Evolutionary conservation across 2,329 filamentous ascomycete genomes (phyloP).

Genomic region (Phialophora verrucosa): DNA sequence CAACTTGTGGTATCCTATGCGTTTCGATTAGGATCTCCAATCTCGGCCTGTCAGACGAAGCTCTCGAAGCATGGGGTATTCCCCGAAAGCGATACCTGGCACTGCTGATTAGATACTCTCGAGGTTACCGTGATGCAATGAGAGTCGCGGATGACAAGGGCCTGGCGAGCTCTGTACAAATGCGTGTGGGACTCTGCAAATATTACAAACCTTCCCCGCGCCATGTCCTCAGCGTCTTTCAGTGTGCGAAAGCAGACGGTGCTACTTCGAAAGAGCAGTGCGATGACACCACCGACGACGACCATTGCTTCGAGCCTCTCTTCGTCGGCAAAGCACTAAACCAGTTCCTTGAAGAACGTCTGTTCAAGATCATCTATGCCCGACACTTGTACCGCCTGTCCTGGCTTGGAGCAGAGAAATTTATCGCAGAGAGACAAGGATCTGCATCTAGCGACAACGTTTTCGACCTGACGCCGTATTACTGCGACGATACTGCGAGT

Average conservation of each 20-base stretch:
- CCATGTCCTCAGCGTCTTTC: slow-evolving; percentile 62
- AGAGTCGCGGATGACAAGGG: slow-evolving; percentile 51
- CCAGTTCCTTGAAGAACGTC: slow-evolving; percentile 68
- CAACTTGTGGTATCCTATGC: slow-evolving; percentile 60
- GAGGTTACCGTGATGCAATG: slow-evolving; percentile 67
- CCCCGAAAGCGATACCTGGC: slow-evolving; percentile 71
- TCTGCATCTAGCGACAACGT: slow-evolving; percentile 7
- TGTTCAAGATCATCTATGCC: slow-evolving; percentile 67
- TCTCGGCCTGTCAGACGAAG: slow-evolving; percentile 74
- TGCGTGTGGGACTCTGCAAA: slow-evolving; percentile 73
- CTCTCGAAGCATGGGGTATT: slow-evolving; percentile 78
- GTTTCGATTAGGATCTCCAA: slow-evolving; percentile 73
- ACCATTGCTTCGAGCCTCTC: slow-evolving; percentile 57
- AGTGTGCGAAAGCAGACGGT: slow-evolving; percentile 21
- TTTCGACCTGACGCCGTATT: slow-evolving; percentile 22
- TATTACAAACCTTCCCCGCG: slow-evolving; percentile 71
- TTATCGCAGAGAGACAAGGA: slow-evolving; percentile 57
- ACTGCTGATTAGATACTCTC: slow-evolving; percentile 69
- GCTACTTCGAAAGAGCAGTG: not conserved
- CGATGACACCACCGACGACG: slow-evolving; percentile 11
- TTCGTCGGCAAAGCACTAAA: slow-evolving; percentile 77
- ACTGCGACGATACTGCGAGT: slow-evolving; percentile 23
- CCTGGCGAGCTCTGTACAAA: slow-evolving; percentile 51
- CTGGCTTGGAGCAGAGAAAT: slow-evolving; percentile 72
- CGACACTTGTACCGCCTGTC: slow-evolving; percentile 59